A percentile compares a stretch with the other conserved stretches of the same genome.
These are phyloP conservation scores for Beverwykella pulmonaria DNA, from an alignment of 495 filamentous ascomycete species.

Conservation along the genomic window DNA sequence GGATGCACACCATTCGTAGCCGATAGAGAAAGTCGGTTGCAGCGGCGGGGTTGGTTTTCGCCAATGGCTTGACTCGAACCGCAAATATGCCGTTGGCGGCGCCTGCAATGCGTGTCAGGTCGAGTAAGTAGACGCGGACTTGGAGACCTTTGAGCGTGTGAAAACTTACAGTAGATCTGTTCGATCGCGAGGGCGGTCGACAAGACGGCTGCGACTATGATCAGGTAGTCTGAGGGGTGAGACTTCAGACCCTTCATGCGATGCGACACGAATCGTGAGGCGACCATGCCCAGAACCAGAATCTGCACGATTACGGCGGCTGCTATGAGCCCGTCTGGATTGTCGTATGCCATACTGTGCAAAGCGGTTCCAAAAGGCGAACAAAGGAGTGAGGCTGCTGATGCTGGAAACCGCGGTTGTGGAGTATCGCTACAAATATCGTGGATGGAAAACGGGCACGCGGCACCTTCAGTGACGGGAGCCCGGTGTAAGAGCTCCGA, in stretches of 20 bases:
- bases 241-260: not conserved
- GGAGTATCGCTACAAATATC: too few species aligned
- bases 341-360: conserved; percentile 8
- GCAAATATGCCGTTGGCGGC: not conserved
- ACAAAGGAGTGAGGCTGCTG: too few species aligned
- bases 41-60: not conserved
- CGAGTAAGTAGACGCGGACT: not conserved
- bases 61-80: not conserved
- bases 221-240: not conserved
- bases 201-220: not conserved
- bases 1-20: not conserved
- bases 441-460: too few species aligned
- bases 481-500: too few species aligned
- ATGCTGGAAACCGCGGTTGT: too few species aligned
- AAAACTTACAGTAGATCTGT: not conserved
- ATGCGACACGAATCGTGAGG: conserved; percentile 6
- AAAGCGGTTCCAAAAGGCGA: too few species aligned
- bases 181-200: conserved; percentile 5
- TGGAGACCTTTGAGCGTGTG: too few species aligned
- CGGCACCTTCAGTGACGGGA: too few species aligned
- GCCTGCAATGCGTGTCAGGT: too few species aligned
- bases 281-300: not conserved
- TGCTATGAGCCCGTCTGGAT: not conserved
- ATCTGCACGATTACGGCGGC: conserved; percentile 3
- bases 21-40: not conserved